These are phyloP conservation scores for Huntiella abstrusa DNA, from an alignment of 2,329 filamentous ascomycete genomes.

Conservation along the genomic window DNA sequence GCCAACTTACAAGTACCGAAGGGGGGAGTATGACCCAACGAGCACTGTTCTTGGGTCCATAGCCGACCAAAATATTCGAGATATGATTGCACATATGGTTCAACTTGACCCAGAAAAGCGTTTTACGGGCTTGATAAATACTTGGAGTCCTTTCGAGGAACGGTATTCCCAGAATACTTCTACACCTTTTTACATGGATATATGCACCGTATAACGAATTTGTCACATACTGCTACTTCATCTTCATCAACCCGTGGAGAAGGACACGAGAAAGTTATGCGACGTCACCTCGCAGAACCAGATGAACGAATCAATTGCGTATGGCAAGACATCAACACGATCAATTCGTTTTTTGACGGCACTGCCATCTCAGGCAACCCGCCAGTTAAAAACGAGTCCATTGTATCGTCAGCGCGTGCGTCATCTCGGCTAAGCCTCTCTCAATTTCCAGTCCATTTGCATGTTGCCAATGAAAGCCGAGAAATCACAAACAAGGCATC, in stretches of 20 bases:
- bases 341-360: conserved; percentile 67
- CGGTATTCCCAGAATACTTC: conserved; percentile 90
- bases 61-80: conserved; percentile 66
- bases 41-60: conserved; percentile 69
- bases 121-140: conserved; percentile 89
- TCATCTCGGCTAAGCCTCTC: conserved; percentile 31
- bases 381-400: conserved; percentile 13
- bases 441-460: conserved; percentile 65
- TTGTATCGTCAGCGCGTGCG: conserved; percentile 1
- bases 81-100: conserved; percentile 91
- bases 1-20: conserved; percentile 90
- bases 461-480: conserved; percentile 71
- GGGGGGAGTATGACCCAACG: conserved; percentile 78
- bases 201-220: conserved; percentile 88
- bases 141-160: conserved; percentile 74
- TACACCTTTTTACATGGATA: conserved; percentile 96
- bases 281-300: conserved; percentile 59
- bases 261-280: background rate
- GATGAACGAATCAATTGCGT: conserved; percentile 90
- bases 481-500: conserved; percentile 41
- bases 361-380: conserved; percentile 18
- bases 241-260: conserved; percentile 15
- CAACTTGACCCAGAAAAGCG: conserved; percentile 80
- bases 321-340: conserved; percentile 92
- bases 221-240: conserved; percentile 28